Percentiles rank a stretch among this genome's conserved stretches.
phyloP scores from a whole-genome alignment of 192 early-diverging fungal species.

The Obelidium mucronatum region DNA sequence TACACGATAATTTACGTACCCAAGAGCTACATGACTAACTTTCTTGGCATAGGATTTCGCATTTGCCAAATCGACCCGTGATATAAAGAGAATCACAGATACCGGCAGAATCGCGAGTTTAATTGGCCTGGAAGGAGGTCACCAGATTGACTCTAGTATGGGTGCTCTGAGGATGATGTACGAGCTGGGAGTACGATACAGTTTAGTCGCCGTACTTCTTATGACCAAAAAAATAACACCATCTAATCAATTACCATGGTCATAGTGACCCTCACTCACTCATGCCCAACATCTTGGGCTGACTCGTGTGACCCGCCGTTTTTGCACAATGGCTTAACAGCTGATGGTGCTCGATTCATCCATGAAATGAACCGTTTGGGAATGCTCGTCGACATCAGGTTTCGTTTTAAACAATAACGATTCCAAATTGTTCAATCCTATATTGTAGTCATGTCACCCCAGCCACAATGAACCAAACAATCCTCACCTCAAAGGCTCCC shows the following conservation, averaged over 20 bases:
- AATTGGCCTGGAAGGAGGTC: conserved; percentile 72
- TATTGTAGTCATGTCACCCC: conserved; percentile 62
- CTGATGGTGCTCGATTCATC: conserved; percentile 60
- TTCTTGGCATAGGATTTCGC: conserved; percentile 38
- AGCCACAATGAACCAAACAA: conserved; percentile 63
- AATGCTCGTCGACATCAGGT: conserved; percentile 79
- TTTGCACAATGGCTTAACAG: conserved; percentile 58
- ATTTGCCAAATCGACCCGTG: conserved; percentile 44
- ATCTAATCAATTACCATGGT: neutral
- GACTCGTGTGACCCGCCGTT: conserved; percentile 48
- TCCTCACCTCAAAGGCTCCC: conserved; percentile 58
- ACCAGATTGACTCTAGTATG: conserved; percentile 68
- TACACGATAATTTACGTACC: neutral
- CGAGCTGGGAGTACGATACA: conserved; percentile 69
- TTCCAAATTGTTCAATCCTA: neutral
- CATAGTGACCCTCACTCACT: conserved; percentile 65
- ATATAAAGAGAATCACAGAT: conserved; percentile 53
- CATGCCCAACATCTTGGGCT: conserved; percentile 68
- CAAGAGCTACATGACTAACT: neutral
- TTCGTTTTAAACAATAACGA: conserved; percentile 19
- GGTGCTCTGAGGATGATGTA: conserved; percentile 58
- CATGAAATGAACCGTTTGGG: conserved; percentile 75
- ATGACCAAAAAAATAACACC: neutral
- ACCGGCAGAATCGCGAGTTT: conserved; percentile 62
- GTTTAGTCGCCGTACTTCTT: neutral